These are phyloP conservation scores for Ascochyta rabiei DNA, from an alignment of 2,329 filamentous ascomycete species.

Conservation along the genomic window DNA sequence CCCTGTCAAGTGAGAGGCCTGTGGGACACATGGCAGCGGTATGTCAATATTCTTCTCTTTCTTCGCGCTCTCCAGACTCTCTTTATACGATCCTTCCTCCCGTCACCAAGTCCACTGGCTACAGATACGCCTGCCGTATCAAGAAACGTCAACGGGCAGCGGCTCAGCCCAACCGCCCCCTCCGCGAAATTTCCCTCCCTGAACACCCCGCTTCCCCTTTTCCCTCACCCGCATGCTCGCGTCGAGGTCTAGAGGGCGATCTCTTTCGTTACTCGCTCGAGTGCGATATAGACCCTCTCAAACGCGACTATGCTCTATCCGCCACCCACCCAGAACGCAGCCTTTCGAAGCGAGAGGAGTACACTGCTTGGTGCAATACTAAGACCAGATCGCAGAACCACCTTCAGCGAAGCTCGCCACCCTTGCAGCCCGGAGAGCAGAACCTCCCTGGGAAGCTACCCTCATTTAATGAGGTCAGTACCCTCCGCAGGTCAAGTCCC, in stretches of 20 bases:
- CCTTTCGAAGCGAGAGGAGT: not conserved
- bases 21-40: slow-evolving; percentile 38
- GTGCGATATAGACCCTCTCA: not conserved
- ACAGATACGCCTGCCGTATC: not conserved
- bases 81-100: slow-evolving; percentile 6
- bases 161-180: not conserved
- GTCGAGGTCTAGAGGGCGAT: not conserved
- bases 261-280: not conserved
- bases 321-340: slow-evolving; percentile 1
- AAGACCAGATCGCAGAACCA: slow-evolving; percentile 31
- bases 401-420: slow-evolving; percentile 39
- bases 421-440: slow-evolving; percentile 42
- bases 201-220: not conserved
- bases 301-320: not conserved
- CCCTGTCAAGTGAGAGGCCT: slow-evolving; percentile 31
- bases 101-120: not conserved
- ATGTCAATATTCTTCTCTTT: slow-evolving; percentile 27
- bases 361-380: slow-evolving; percentile 3
- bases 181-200: not conserved
- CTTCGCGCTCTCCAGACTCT: not conserved
- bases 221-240: not conserved
- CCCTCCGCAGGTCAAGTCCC: too few species aligned
- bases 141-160: not conserved
- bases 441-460: slow-evolving; percentile 33
- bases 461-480: slow-evolving; percentile 40